These are phyloP conservation scores for Aristolochia fimbriata DNA, from an alignment of 164 flowering plant genomes.

Conservation along the genomic window DNA sequence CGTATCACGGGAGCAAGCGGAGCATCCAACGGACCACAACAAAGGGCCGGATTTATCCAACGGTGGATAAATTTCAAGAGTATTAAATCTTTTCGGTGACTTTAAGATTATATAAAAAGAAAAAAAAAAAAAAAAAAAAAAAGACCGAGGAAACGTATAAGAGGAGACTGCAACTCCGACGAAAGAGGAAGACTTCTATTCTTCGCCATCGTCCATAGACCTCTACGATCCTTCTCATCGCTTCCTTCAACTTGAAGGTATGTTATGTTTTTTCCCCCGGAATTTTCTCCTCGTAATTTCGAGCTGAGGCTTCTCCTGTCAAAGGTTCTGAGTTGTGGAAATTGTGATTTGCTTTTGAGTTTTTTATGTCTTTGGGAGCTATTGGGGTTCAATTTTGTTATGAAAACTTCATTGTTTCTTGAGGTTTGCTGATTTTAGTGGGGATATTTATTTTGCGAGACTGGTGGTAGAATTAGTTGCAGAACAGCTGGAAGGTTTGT, in stretches of 20 bases:
- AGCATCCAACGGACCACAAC: not conserved
- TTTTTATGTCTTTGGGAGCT: too few species aligned
- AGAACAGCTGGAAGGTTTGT: too few species aligned
- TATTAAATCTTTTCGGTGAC: not conserved
- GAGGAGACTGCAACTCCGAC: constrained; percentile 2
- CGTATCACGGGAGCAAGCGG: not conserved
- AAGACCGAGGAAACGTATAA: not conserved
- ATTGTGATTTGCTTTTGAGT: too few species aligned
- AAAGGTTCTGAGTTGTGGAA: not conserved
- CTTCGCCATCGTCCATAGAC: not conserved
- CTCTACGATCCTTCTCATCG: not conserved
- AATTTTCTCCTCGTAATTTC: not conserved
- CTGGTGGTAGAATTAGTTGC: too few species aligned
- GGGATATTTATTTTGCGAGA: too few species aligned
- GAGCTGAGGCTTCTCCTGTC: not conserved
- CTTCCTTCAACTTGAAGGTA: constrained; percentile 7
- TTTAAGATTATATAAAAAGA: not conserved
- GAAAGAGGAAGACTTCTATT: not conserved
- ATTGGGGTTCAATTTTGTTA: too few species aligned
- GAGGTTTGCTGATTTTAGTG: too few species aligned
- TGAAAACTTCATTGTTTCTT: too few species aligned
- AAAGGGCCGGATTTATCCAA: not conserved
- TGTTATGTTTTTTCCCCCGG: not conserved
- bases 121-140: not conserved
- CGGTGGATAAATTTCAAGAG: not conserved